Evolutionary conservation across 2,329 filamentous ascomycete genomes (phyloP).

Genomic region (Hymenoscyphus linearis): DNA sequence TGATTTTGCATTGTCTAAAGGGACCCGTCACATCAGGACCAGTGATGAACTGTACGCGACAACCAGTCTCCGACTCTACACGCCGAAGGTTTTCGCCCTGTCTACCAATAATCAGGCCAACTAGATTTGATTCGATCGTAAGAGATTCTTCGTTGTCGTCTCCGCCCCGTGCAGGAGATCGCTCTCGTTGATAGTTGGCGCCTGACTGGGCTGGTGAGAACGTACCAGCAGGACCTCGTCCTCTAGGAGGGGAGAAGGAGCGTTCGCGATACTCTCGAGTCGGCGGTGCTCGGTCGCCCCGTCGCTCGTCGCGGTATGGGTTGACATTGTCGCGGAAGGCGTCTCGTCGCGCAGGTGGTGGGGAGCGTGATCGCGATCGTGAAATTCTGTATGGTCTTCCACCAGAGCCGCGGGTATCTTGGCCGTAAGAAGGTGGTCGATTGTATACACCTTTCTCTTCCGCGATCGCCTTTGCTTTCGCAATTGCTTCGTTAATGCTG

Average conservation of each 20-base stretch:
- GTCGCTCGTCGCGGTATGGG: constrained; percentile 80
- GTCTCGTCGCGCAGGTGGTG: constrained; percentile 62
- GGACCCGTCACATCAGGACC: constrained; percentile 65
- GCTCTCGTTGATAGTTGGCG: constrained; percentile 44
- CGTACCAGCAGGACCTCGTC: constrained; percentile 41
- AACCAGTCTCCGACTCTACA: constrained; percentile 76
- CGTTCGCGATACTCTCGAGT: constrained; percentile 59
- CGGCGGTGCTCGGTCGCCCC: constrained; percentile 54
- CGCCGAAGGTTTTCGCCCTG: constrained; percentile 84
- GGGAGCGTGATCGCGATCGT: constrained; percentile 66
- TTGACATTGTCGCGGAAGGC: constrained; percentile 70
- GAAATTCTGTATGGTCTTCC: constrained; percentile 57
- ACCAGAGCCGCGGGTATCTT: constrained; percentile 42
- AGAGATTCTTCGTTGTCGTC: constrained; percentile 74
- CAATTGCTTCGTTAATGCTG: constrained; percentile 77
- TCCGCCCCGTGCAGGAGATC: constrained; percentile 48
- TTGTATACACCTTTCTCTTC: constrained; percentile 73
- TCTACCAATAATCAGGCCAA: constrained; percentile 85
- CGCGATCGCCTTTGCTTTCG: constrained; percentile 77
- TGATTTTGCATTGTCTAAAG: constrained; percentile 80
- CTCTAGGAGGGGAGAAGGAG: constrained; percentile 64
- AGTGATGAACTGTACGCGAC: constrained; percentile 83
- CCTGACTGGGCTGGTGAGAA: constrained; percentile 59
- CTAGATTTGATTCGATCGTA: constrained; percentile 78
- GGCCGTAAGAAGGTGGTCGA: constrained; percentile 39